Conservation (phyloP, 176 grass and related monocot genomes). For the Oropetium thomaeum region DNA sequence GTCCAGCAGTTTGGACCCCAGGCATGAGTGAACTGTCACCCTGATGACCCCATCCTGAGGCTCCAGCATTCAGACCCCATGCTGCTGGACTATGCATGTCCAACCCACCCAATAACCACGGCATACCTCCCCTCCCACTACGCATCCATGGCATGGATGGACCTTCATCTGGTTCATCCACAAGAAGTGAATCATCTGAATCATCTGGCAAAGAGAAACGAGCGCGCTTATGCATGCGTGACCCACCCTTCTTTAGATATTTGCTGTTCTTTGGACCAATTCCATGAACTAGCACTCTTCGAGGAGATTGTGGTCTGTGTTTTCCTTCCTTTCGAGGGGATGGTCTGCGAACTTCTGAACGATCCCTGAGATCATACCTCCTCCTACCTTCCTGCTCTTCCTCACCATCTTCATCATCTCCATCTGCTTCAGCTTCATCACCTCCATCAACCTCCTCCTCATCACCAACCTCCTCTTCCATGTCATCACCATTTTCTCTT, state of each 20-base stretch:
- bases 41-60: conserved; percentile 95
- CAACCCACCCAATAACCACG: conserved; percentile 81
- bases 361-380: conserved; percentile 89
- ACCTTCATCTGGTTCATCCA: conserved; percentile 85
- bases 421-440: conserved; percentile 92
- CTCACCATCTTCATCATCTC: conserved; percentile 92
- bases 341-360: conserved; percentile 74
- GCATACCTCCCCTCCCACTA: conserved; percentile 62
- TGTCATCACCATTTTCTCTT: conserved; percentile 84
- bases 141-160: conserved; percentile 82
- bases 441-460: conserved; percentile 78
- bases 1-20: conserved; percentile 91
- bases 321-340: conserved; percentile 81
- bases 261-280: conserved; percentile 71
- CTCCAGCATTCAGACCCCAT: conserved; percentile 92
- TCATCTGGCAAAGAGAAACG: conserved; percentile 85
- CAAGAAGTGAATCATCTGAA: conserved; percentile 98
- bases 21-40: conserved; percentile 69
- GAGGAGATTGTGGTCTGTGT: conserved; percentile 65
- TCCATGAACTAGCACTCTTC: conserved; percentile 85
- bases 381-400: conserved; percentile 92
- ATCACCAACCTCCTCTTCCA: conserved; percentile 73
- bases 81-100: conserved; percentile 80
- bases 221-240: conserved; percentile 77
- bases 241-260: conserved; percentile 88